Evolutionary conservation across 495 filamentous ascomycete species (phyloP), one percentile per base, ranked within the genome.

Genomic region (Trichodelitschia bisporula): DNA sequence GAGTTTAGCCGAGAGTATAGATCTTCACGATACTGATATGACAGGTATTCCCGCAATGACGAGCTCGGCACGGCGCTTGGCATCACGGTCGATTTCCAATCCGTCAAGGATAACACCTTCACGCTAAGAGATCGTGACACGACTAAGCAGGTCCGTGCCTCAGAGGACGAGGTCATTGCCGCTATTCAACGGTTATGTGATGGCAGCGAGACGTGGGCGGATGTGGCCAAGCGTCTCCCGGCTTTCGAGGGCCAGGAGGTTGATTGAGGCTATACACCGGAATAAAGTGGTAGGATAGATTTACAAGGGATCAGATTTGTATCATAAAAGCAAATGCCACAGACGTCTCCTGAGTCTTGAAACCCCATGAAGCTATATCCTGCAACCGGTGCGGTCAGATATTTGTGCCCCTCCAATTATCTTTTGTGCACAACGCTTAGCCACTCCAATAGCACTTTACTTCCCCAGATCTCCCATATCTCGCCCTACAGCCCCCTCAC

Each of bases 81-180:
- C 37, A 59, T 72, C 43, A 73, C 66, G n/a, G 56, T 71, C 20
- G 64, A 73, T 44, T 77, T 74, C 49, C 63, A 77, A 55, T 66
- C 66, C 18, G 53, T 75, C 30, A 62, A 69, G 46, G 69, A 75
- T 42, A 60, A 59, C 37, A 61, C 62, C 3, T 58, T 73, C 44
- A 77, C 72, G n/a, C 55, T 75, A 29, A 56, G 70, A 28, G 71
- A 76, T 39, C 61, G 67, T 17, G 69, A 76, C 43, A 57, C 55
- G 15, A 78, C 63, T 34, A 64, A 63, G 45, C 71, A 77, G 49
- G 69, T 77, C 18, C 58, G 69, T 20, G 63, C 64, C 16, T 57
- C 55, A 26, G 61, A 73, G 44, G 66, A 72, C n/a, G 66, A 70
- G 36, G 66, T 78, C 35, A 40, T 69, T 31, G 46, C 57, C 36